Base-by-base conservation (phyloP, 805 yeast genomes). In the Yarrowia yakushimensis region DNA sequence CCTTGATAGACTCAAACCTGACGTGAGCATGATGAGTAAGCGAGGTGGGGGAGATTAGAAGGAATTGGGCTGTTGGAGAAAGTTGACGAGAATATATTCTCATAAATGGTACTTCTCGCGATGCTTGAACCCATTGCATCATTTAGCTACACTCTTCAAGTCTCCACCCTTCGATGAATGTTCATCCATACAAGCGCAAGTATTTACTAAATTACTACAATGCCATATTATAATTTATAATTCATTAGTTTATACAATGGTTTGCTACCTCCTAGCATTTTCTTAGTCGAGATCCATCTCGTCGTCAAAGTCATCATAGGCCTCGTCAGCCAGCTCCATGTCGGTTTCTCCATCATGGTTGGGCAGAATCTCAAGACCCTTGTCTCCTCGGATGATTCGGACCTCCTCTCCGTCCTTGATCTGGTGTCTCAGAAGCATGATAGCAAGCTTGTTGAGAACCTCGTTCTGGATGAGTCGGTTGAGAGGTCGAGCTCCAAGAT, bases 401-500 rank as follows among this genome's bases (percentile, higher is more conserved):
- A 90, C 97, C 1, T 81, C 79, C 74, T 94, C 99, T 74, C 91
- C 90, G 71, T 94, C 97, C 71, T 78, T 81, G 64, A 94, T 83
- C 73, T 92, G 96, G 12, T 96, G 96, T 73, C 85, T 86, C 68
- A 94, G 81, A 57, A 94, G 82, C 76, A 90, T 81, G n/a, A 94
- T 82, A 0, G 99, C 99, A 76, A 94, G 79, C 70, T 81, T 85
- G 77, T 94, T 94, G 73, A 94, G 84, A 18, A 94, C 81, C 73
- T 91, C 94, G 66, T 81, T 82, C 75, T 94, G 97, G 67, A 94
- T 93, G 69, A 94, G 82, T 70, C 98, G 85, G 70, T 78, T 77
- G 77, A 94, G 82, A 64, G 99, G 99, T 74, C 99, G 83, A 7
- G 99, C 99, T 77, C 99, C 99, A 74, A 94, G 79, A 74, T 93